Percentiles rank a stretch among this genome's conserved stretches.
Evolutionary conservation across 768 basidiomycete species (phyloP).

Genomic region (Mycena rosella): DNA sequence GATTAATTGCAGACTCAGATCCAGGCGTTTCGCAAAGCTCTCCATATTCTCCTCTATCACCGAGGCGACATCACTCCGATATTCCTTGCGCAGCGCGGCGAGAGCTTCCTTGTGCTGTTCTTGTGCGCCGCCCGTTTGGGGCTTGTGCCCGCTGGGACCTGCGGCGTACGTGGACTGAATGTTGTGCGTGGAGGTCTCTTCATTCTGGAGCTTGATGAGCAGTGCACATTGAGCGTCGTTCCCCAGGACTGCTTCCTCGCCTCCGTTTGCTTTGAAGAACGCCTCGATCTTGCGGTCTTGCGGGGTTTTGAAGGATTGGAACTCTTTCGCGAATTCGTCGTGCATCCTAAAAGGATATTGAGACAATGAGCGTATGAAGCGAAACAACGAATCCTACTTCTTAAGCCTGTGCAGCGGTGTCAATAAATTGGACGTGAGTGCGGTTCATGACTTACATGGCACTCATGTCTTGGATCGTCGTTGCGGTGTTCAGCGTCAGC

Average conservation of each 20-base stretch:
- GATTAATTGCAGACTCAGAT: slow-evolving; percentile 37
- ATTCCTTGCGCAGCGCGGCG: slow-evolving; percentile 1
- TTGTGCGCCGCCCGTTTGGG: not conserved
- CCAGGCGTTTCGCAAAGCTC: slow-evolving; percentile 16
- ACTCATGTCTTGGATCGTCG: slow-evolving; percentile 1
- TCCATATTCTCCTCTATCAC: slow-evolving; percentile 32
- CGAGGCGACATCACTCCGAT: not conserved
- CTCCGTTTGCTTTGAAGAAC: too few relatives aligned
- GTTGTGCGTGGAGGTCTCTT: not conserved
- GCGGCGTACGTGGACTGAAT: slow-evolving; percentile 10
- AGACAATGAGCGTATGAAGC: too few relatives aligned
- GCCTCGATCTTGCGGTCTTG: too few relatives aligned
- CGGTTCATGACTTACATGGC: not conserved
- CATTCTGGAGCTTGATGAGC: not conserved
- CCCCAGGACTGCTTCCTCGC: not conserved
- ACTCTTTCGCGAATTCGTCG: too few relatives aligned
- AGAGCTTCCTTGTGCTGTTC: not conserved
- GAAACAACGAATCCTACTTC: too few relatives aligned
- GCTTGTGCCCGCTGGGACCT: not conserved
- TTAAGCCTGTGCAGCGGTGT: too few relatives aligned
- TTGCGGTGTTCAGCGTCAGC: not conserved
- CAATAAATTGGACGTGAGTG: too few relatives aligned
- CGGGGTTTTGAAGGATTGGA: too few relatives aligned
- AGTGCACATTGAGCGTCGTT: not conserved
- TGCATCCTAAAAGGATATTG: too few relatives aligned